phyloP scores from a whole-genome alignment of 306 rosid genomes.

The Potentilla sterilis region DNA sequence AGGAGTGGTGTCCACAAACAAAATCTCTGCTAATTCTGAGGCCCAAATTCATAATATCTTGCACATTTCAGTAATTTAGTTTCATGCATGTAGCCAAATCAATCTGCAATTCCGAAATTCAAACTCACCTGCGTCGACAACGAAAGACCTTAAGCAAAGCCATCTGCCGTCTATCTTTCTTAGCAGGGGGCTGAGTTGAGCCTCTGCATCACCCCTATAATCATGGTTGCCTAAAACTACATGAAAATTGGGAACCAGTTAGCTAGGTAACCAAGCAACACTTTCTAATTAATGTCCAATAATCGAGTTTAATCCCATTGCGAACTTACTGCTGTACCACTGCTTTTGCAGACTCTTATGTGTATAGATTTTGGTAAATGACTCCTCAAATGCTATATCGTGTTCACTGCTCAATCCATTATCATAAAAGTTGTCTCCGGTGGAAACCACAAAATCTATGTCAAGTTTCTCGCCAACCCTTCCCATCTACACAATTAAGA shows the following conservation, averaged over 20 bases:
- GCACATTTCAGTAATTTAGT: background rate
- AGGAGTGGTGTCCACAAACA: conserved; percentile 84
- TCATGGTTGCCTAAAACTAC: conserved; percentile 94
- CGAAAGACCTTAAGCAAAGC: conserved; percentile 72
- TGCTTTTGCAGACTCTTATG: conserved; percentile 54
- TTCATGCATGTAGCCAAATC: background rate
- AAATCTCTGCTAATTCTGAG: conserved; percentile 57
- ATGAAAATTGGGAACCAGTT: background rate
- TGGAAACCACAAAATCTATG: conserved; percentile 60
- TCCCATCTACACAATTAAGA: conserved; percentile 58
- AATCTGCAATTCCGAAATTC: background rate
- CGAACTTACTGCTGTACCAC: conserved; percentile 53
- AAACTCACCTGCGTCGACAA: conserved; percentile 31
- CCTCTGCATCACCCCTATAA: conserved; percentile 80
- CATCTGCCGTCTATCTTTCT: conserved; percentile 57
- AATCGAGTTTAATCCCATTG: background rate
- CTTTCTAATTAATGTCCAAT: background rate
- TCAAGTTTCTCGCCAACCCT: conserved; percentile 51
- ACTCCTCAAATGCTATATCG: conserved; percentile 49
- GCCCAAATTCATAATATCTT: background rate
- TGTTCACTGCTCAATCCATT: conserved; percentile 43
- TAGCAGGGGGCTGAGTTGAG: conserved; percentile 62
- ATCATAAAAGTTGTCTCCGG: conserved; percentile 66
- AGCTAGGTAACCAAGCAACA: background rate
- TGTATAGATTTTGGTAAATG: conserved; percentile 64